These are phyloP conservation scores for Globisporangium paddicum DNA, from an alignment of 352 stramenopile genomes.

Conservation along the genomic window DNA sequence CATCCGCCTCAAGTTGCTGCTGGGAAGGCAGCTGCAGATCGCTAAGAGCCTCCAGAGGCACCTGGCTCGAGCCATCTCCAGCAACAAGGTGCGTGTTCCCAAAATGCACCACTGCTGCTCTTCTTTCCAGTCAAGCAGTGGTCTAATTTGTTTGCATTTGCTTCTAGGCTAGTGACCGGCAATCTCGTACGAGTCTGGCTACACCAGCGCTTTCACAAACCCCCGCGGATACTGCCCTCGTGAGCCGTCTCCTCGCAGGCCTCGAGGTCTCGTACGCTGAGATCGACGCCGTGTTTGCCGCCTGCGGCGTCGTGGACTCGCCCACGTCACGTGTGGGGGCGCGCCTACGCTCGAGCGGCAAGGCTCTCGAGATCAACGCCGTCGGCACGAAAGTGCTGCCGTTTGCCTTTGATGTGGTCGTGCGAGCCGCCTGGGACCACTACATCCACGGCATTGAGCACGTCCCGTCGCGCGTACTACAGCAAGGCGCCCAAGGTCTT, in stretches of 20 bases:
- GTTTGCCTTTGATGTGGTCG: not conserved
- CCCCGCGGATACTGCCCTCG: slow-evolving; percentile 22
- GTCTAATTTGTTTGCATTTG: too few relatives aligned
- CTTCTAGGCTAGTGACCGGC: not conserved
- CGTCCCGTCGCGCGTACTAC: slow-evolving; percentile 13
- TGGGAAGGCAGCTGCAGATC: not conserved
- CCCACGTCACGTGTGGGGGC: slow-evolving; percentile 16
- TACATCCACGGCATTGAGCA: not conserved
- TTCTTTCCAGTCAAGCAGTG: too few relatives aligned
- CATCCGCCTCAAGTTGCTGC: not conserved
- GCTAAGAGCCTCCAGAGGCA: not conserved
- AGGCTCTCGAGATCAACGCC: not conserved
- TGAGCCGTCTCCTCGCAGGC: slow-evolving; percentile 27
- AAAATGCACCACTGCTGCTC: too few relatives aligned
- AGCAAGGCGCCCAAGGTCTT: slow-evolving; percentile 2
- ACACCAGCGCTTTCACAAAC: not conserved
- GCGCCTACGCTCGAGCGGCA: slow-evolving; percentile 14
- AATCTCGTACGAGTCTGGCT: not conserved
- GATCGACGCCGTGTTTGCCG: slow-evolving; percentile 27
- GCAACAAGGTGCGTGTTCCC: too few relatives aligned
- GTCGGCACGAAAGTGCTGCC: slow-evolving; percentile 7
- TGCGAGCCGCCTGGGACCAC: slow-evolving; percentile 1
- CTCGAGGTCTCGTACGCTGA: slow-evolving; percentile 27
- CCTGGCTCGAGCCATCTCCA: not conserved
- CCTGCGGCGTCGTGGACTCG: slow-evolving; percentile 16